phyloP scores from a whole-genome alignment of 768 basidiomycete genomes.

The Pleurotus tuber-regium region DNA sequence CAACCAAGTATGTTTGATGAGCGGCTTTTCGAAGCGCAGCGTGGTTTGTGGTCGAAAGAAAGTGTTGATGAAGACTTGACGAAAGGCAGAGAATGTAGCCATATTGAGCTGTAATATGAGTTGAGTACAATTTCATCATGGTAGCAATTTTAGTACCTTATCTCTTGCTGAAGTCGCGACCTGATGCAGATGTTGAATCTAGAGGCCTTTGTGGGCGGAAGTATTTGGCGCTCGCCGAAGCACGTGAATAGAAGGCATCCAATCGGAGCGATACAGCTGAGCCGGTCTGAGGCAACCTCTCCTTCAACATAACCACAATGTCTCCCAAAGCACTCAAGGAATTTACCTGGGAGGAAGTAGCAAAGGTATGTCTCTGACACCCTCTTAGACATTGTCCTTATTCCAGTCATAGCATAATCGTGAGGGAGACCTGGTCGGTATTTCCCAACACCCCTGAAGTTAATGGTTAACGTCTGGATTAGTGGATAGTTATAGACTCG shows the following conservation, averaged over 20 bases:
- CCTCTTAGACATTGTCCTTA: neutral
- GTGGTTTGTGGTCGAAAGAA: constrained; percentile 7
- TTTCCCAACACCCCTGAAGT: neutral
- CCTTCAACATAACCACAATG: too few species aligned
- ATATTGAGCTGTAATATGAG: constrained; percentile 2
- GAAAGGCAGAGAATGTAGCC: constrained; percentile 19
- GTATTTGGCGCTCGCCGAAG: too few species aligned
- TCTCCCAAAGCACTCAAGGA: constrained; percentile 28
- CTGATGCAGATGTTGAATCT: too few species aligned
- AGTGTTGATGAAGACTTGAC: constrained; percentile 14
- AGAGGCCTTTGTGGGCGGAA: too few species aligned
- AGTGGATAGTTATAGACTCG: constrained; percentile 84
- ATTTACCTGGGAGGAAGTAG: constrained; percentile 60
- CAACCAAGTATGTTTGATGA: constrained; percentile 1
- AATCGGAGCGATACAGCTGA: too few species aligned
- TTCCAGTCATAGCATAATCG: constrained; percentile 69
- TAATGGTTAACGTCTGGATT: constrained; percentile 3
- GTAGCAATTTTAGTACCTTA: neutral
- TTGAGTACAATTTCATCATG: neutral
- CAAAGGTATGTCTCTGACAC: constrained; percentile 45
- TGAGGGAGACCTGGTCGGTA: constrained; percentile 72
- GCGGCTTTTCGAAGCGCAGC: constrained; percentile 1
- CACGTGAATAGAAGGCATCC: too few species aligned
- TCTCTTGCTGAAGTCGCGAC: too few species aligned
- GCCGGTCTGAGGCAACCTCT: too few species aligned